Evolutionary conservation across 1,284 basidiomycete genomes (phyloP).

Genomic region (Gomphus bonarii): DNA sequence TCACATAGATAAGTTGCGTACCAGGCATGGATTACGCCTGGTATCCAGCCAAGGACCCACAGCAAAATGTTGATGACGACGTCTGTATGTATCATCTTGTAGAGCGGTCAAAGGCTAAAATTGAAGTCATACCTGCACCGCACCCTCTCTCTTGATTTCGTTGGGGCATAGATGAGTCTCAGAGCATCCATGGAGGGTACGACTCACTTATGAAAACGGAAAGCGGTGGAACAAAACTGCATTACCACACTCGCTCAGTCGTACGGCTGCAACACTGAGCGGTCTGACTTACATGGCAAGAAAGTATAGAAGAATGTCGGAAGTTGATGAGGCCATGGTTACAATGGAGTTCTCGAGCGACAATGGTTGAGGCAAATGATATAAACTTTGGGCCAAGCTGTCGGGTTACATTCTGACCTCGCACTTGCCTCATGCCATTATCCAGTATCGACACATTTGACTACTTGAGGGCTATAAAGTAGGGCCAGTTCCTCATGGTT

Average conservation of each 20-base stretch:
- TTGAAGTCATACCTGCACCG: background rate
- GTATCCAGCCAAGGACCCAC: conserved; percentile 9
- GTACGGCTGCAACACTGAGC: background rate
- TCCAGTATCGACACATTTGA: background rate
- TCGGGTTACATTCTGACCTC: background rate
- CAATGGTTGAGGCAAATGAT: background rate
- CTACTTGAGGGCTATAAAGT: background rate
- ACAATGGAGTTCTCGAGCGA: too few species aligned
- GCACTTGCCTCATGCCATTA: background rate
- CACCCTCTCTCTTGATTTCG: background rate
- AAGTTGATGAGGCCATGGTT: background rate
- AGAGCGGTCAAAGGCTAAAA: too few species aligned
- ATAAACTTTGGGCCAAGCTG: background rate
- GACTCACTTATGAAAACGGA: background rate
- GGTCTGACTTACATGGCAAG: background rate
- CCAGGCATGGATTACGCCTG: conserved; percentile 6
- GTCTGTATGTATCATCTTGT: background rate
- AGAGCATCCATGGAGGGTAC: background rate
- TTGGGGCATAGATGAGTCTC: background rate
- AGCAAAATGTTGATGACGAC: conserved; percentile 11
- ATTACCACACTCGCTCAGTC: background rate
- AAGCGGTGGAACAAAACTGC: conserved; percentile 1
- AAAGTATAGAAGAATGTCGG: background rate
- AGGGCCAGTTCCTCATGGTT: background rate
- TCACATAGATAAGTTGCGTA: background rate